These are phyloP conservation scores for Cornus florida DNA, from an alignment of 148 eudicot genomes.

Conservation along the genomic window DNA sequence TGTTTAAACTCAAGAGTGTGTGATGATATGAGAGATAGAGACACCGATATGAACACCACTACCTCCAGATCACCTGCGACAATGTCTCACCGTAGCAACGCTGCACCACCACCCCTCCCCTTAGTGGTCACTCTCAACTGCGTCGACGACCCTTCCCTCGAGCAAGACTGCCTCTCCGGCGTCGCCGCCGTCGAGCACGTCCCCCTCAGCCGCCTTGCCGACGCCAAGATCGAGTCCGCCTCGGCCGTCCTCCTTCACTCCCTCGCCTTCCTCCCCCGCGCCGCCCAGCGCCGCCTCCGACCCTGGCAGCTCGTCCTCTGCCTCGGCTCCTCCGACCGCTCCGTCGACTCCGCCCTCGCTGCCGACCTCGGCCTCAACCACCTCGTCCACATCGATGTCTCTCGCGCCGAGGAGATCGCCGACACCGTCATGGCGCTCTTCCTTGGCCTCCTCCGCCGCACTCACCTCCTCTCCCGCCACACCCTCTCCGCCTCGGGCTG, in stretches of 20 bases:
- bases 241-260: conserved; percentile 87
- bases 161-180: conserved; percentile 66
- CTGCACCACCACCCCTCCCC: conserved; percentile 39
- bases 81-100: conserved; percentile 31
- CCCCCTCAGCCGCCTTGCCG: conserved; percentile 68
- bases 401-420: conserved; percentile 89
- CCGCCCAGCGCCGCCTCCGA: conserved; percentile 94
- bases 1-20: neutral
- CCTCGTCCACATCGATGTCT: conserved; percentile 83
- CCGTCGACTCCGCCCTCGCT: conserved; percentile 89
- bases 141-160: conserved; percentile 72
- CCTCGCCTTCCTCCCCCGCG: conserved; percentile 94
- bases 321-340: conserved; percentile 89
- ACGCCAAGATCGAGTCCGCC: conserved; percentile 76
- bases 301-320: conserved; percentile 90
- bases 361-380: conserved; percentile 72
- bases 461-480: conserved; percentile 80
- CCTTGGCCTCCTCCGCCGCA: conserved; percentile 73
- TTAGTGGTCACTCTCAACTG: conserved; percentile 85
- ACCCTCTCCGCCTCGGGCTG: conserved; percentile 87
- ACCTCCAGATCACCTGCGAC: conserved; percentile 25
- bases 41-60: neutral
- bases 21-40: neutral
- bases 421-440: conserved; percentile 91
- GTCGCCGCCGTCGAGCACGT: conserved; percentile 80